Evolutionary conservation across 352 stramenopile genomes (phyloP), one percentile per base, ranked within the genome.

Genomic region (Phytophthora pistaciae): DNA sequence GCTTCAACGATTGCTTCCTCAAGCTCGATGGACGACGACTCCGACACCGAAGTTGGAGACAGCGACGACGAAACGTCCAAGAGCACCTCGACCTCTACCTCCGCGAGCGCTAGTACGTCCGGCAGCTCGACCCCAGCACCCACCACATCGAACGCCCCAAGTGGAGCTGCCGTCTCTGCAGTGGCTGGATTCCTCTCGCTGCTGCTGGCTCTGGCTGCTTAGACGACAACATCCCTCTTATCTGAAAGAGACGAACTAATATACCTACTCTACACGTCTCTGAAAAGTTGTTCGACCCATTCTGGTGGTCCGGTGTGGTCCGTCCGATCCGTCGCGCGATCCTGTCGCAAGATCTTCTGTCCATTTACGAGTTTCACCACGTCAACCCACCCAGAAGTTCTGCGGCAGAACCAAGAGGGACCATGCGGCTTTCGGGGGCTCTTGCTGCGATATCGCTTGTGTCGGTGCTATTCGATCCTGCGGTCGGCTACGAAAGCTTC

Each of bases 401-500:
- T n/a, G n/a, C n/a, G n/a, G n/a, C n/a, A n/a, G n/a, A n/a, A 53
- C 4, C 8, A n/a, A 49, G 11, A 42, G 14, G 13, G 40, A 48
- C 20, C 5, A 21, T 7, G 5, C 42, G 18, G 42, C 42, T 23
- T 23, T 23, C 42, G 42, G 16, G 8, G 11, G 16, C 4, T 13
- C 5, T 23, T 21, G 42, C 9, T 21, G 52, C 33, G 9, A 21
- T 67, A 21, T 60, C 38, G 5, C 23, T 72, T n/a, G 3, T 59
- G 0, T 66, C 53, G 16, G 23, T 40, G 16, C 5, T 63, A 11
- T 23, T 72, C n/a, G 33, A 57, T 54, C 57, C 58, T n/a, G 63
- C 52, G 2, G 16, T 11, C 20, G 64, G 69, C 3, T 62, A 60
- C 33, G 31, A 38, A 44, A 63, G 5, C 1, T 80, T 68, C 53